Evolutionary conservation across 768 basidiomycete genomes (phyloP), one percentile per base, ranked within the genome.

Genomic region (Psilocybe tampanensis): DNA sequence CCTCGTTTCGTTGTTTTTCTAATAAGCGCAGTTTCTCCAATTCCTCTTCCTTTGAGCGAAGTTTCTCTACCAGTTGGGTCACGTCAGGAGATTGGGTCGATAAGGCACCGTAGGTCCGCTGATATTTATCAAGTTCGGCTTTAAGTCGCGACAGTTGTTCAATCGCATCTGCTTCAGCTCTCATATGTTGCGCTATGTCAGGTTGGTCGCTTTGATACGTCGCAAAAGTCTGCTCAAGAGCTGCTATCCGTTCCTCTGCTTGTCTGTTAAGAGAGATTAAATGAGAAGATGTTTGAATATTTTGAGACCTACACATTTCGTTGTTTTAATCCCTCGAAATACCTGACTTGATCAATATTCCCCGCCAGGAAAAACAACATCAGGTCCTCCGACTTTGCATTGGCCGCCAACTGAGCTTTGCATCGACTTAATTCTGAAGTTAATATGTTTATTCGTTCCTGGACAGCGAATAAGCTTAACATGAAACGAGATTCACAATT

Each of bases 321-420:
- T 18, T 65, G 72, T 66, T 82, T 84, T 39, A 94, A 64, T 47
- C 76, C 69, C 18, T 80, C 75, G 2, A 86, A 75, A 61, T 83
- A 87, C 12, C 75, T 71, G 1, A 70, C 66, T 54, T 86, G 80
- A 17, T 84, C 82, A 5, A 79, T 73, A 43, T 81, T 77, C 18
- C 80, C 84, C 44, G 76, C 76, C 52, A 86, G 74, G 60, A 95
- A 80, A 68, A 93, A 92, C 4, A 73, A 72, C 70, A 95, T 78
- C 32, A 94, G 76, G 47, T 93, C 89, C 58, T 86, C 84, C 21
- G 89, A 80, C 6, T 88, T 86, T 1, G 82, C 77, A 23, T 85
- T 73, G 0, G 92, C 92, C 18, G 91, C 94, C n/a, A 95, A 74
- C 26, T 83, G 82, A 15, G 88, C 80, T 69, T 89, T 92, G 60